Evolutionary conservation across 1,139 yeast species (phyloP), one percentile per base, ranked within the genome.

Genomic region (Protomyces arabidopsidicola): DNA sequence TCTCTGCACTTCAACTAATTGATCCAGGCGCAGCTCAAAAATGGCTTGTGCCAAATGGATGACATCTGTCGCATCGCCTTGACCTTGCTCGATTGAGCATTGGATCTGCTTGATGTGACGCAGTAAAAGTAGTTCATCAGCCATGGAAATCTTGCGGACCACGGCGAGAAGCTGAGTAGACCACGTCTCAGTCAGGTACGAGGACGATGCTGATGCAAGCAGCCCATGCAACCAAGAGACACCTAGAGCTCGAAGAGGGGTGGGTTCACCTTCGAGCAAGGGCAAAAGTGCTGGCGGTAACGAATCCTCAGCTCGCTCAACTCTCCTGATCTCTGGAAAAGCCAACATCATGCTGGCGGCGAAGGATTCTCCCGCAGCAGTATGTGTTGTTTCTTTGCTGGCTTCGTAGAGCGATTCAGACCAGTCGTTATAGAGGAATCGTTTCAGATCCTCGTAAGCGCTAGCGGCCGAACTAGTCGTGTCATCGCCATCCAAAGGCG

Each of bases 1-100:
- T 34, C 67, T 66, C 27, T 53, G 39, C n/a, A 24, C 31, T n/a
- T 58, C 64, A n/a, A 68, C 56, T 48, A 58, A 65, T 31, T 68
- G 68, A 53, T 69, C 69, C 24, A 69, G 45, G 14, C 56, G 64
- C 14, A 69, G 57, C 42, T 69, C 71, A 27, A 66, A 65, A 14
- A 66, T 35, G 1, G 71, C 64, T 45, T 69, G 68, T 5, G 65
- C 45, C 14, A 54, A 60, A 27, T 42, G 18, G 14, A 38, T 5
- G 22, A 6, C n/a, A 34, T 39, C 63, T 18, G 55, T 35, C 14
- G 24, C 1, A 36, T n/a, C 10, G 20, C 45, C n/a, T 22, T 36
- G 20, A 12, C 16, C 42, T n/a, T 14, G 14, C 9, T 36, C 42
- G 16, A 36, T 5, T 12, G 35, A 8, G 9, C 27, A 24, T 34